phyloP scores from a whole-genome alignment of 148 eudicot genomes.

The Vaccinium myrtillus region DNA sequence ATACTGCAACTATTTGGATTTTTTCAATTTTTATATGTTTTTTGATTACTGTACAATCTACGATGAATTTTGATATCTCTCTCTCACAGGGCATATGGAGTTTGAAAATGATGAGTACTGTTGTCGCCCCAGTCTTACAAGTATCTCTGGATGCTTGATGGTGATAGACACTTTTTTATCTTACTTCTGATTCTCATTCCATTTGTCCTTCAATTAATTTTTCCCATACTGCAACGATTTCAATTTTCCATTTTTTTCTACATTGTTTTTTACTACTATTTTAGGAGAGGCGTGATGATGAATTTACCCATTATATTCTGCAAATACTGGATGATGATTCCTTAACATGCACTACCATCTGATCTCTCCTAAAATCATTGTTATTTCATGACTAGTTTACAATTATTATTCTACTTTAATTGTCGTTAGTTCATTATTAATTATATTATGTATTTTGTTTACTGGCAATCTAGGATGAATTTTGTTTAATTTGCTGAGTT shows the following conservation, averaged over 20 bases:
- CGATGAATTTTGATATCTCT: too few species aligned
- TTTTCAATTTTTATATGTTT: too few species aligned
- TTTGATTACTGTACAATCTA: too few species aligned
- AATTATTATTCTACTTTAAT: neutral
- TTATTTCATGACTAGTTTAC: neutral
- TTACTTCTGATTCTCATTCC: conserved; percentile 22
- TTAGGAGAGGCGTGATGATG: conserved; percentile 23
- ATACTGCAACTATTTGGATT: neutral
- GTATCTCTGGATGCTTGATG: conserved; percentile 17
- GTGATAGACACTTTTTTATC: conserved; percentile 18
- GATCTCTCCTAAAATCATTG: neutral
- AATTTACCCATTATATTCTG: conserved; percentile 22
- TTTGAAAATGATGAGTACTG: conserved; percentile 22
- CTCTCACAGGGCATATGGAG: too few species aligned
- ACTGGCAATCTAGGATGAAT: conserved; percentile 21
- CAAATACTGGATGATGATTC: conserved; percentile 8
- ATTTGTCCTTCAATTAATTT: neutral
- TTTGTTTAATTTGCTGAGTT: neutral
- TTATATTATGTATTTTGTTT: neutral
- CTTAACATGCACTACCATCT: conserved; percentile 34
- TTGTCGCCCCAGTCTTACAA: conserved; percentile 33
- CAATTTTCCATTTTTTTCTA: neutral
- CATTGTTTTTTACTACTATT: neutral
- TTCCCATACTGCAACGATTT: neutral
- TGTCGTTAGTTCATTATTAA: neutral